A percentile compares a stretch with the other conserved stretches of the same genome.
These are phyloP conservation scores for Thielaviopsis cerberus DNA, from an alignment of 2,329 filamentous ascomycete species.

Conservation along the genomic window DNA sequence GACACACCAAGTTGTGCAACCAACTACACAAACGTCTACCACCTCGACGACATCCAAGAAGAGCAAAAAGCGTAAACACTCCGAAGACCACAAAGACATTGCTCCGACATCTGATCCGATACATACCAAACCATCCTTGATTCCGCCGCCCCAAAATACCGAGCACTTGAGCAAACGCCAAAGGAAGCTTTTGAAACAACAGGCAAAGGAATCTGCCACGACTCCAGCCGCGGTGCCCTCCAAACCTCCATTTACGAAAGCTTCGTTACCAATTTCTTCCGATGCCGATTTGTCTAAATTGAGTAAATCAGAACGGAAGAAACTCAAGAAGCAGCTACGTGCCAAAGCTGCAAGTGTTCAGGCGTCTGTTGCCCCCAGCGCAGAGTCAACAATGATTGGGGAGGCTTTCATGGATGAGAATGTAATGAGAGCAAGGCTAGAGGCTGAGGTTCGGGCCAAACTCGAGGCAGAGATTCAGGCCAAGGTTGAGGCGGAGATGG, in stretches of 20 bases:
- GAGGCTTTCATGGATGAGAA: background rate
- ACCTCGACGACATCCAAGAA: background rate
- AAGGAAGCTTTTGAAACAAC: background rate
- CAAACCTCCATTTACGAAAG: background rate
- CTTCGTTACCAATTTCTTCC: background rate
- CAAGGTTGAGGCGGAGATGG: background rate
- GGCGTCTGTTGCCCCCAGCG: background rate
- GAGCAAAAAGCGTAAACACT: background rate
- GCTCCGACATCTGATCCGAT: background rate
- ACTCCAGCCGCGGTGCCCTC: background rate
- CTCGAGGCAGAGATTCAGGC: background rate
- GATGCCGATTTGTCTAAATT: background rate
- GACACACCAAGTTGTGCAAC: background rate
- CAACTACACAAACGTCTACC: background rate
- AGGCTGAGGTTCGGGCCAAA: background rate
- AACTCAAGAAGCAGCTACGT: background rate
- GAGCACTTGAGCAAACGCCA: constrained; percentile 4
- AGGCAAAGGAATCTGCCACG: background rate
- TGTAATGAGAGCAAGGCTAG: background rate
- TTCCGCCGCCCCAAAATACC: background rate
- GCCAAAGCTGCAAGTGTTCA: background rate
- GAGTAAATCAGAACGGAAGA: background rate
- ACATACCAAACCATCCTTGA: background rate
- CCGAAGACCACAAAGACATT: background rate
- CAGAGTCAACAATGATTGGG: background rate